A percentile compares a stretch with the other conserved stretches of the same genome.
These are phyloP conservation scores for Pseudocercospora crystallina DNA, from an alignment of 2,329 filamentous ascomycete species.

Conservation along the genomic window DNA sequence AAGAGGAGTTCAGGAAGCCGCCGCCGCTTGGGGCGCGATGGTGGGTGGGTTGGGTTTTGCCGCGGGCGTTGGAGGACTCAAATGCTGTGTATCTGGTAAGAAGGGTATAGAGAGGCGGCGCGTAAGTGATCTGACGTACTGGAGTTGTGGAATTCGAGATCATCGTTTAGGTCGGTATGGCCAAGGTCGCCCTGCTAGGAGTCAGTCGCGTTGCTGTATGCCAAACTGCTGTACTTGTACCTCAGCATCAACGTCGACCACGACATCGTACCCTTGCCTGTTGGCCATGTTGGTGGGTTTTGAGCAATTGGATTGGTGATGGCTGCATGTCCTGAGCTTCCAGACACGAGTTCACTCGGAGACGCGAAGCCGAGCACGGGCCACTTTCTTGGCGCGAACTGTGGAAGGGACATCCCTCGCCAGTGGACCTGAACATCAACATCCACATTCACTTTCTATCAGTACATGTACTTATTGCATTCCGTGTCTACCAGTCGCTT, in stretches of 20 bases:
- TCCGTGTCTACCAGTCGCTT: too few relatives aligned
- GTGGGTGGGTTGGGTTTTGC: conserved; percentile 49
- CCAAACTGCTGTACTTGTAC: conserved; percentile 48
- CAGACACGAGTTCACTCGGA: too few relatives aligned
- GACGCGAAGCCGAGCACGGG: too few relatives aligned
- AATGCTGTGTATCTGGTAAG: conserved; percentile 26
- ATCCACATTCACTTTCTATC: too few relatives aligned
- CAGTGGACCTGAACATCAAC: too few relatives aligned
- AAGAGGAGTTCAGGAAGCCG: conserved; percentile 36
- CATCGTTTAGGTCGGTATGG: conserved; percentile 96
- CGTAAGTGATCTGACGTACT: conserved; percentile 46
- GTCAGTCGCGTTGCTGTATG: conserved; percentile 20
- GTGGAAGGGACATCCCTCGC: too few relatives aligned
- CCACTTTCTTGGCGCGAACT: too few relatives aligned
- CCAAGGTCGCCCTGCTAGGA: conserved; percentile 80
- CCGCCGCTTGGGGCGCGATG: conserved; percentile 9
- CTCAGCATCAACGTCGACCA: conserved; percentile 96
- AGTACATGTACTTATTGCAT: too few relatives aligned
- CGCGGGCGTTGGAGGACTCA: conserved; percentile 42
- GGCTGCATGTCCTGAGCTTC: background rate
- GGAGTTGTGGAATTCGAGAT: conserved; percentile 97
- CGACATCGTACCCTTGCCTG: conserved; percentile 85
- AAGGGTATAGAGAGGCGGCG: background rate
- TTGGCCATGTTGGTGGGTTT: conserved; percentile 45
- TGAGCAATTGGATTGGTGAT: background rate